Evolutionary conservation across 2,329 filamentous ascomycete species (phyloP).

Genomic region (Fusarium concolor): DNA sequence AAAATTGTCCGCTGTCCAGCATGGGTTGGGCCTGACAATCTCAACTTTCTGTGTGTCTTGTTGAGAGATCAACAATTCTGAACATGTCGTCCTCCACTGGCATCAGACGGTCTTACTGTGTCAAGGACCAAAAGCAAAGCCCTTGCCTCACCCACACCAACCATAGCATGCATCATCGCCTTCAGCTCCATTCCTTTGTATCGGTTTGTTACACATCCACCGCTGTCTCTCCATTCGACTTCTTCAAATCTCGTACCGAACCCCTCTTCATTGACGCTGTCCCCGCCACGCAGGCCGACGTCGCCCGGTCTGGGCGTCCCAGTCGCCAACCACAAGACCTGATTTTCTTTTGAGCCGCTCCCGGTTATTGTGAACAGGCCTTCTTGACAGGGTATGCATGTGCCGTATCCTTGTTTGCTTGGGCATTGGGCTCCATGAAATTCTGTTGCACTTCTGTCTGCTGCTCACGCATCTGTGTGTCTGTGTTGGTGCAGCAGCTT

Average conservation of each 20-base stretch:
- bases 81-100: conserved; percentile 15
- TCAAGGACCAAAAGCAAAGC: conserved; percentile 16
- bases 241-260: conserved; percentile 14
- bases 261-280: conserved; percentile 27
- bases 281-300: conserved; percentile 28
- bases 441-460: conserved; percentile 14
- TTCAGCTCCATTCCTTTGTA: conserved; percentile 15
- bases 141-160: conserved; percentile 17
- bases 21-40: background rate
- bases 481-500: conserved; percentile 21
- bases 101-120: conserved; percentile 6
- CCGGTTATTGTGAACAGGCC: conserved; percentile 1
- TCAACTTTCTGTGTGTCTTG: background rate
- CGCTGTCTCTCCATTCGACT: conserved; percentile 34
- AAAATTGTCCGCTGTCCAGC: conserved; percentile 11
- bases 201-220: conserved; percentile 40
- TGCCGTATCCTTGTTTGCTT: conserved; percentile 10
- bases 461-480: conserved; percentile 14
- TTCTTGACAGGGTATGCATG: conserved; percentile 17
- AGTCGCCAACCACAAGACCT: conserved; percentile 18
- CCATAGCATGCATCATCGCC: conserved; percentile 5
- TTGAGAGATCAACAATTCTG: background rate
- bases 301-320: conserved; percentile 20
- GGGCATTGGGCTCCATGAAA: conserved; percentile 19
- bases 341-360: conserved; percentile 5